Evolutionary conservation across 2,329 filamentous ascomycete genomes (phyloP).

Genomic region (Fusarium anguioides): DNA sequence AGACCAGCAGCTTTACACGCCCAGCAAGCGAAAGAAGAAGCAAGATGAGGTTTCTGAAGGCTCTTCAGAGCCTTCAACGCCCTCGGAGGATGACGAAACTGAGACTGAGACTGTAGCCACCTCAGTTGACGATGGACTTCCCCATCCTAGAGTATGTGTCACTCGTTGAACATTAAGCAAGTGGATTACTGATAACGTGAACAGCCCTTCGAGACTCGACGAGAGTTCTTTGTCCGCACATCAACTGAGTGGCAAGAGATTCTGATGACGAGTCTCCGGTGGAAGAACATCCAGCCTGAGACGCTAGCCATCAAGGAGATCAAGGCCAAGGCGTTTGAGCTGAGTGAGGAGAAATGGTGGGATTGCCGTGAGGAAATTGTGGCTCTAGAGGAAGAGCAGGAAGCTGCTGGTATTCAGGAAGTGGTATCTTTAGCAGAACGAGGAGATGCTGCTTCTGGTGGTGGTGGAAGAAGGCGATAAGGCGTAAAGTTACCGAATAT

Average conservation of each 20-base stretch:
- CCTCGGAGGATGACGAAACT: constrained; percentile 58
- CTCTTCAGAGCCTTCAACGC: constrained; percentile 40
- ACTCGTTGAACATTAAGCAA: background rate
- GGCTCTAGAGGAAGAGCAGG: constrained; percentile 93
- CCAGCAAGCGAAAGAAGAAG: constrained; percentile 69
- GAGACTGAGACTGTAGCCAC: constrained; percentile 61
- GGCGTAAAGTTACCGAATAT: background rate
- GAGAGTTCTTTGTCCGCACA: constrained; percentile 92
- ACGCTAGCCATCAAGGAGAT: constrained; percentile 87
- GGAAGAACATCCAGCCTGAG: constrained; percentile 74
- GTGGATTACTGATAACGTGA: constrained; percentile 24
- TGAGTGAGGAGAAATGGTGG: constrained; percentile 98
- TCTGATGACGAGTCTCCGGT: constrained; percentile 78
- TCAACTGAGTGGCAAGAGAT: constrained; percentile 91
- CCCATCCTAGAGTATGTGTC: constrained; percentile 69
- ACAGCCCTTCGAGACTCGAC: constrained; percentile 86
- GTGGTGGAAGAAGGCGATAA: constrained; percentile 49
- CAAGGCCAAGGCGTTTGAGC: constrained; percentile 87
- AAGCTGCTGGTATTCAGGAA: constrained; percentile 93
- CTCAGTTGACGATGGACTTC: constrained; percentile 77
- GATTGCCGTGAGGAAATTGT: constrained; percentile 95
- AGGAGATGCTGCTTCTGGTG: constrained; percentile 61
- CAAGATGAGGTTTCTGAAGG: constrained; percentile 55
- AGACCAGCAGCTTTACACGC: constrained; percentile 58
- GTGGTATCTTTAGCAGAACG: constrained; percentile 88